These are phyloP conservation scores for Ampelomyces quisqualis DNA, from an alignment of 2,329 filamentous ascomycete species.

Conservation along the genomic window DNA sequence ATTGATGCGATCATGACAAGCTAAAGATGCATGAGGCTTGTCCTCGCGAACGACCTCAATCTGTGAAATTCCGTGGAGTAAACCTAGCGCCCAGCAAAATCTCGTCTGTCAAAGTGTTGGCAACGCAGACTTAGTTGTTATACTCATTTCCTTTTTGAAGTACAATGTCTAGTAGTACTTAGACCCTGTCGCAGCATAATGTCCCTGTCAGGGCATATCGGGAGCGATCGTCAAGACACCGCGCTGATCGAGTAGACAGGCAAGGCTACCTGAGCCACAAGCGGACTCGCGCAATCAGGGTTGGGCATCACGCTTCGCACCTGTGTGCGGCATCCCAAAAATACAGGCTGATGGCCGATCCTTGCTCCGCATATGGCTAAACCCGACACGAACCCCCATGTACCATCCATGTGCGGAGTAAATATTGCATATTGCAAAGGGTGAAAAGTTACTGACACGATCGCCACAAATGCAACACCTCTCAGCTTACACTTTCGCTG, in stretches of 20 bases:
- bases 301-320: slow-evolving; percentile 22
- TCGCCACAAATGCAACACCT: slow-evolving; percentile 11
- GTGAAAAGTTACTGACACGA: slow-evolving; percentile 11
- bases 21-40: neutral
- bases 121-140: too few species aligned
- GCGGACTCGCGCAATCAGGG: slow-evolving; percentile 25
- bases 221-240: slow-evolving; percentile 17
- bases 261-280: slow-evolving; percentile 10
- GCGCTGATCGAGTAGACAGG: slow-evolving; percentile 16
- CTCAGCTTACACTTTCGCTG: slow-evolving; percentile 8
- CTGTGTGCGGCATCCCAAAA: slow-evolving; percentile 16
- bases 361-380: slow-evolving; percentile 27
- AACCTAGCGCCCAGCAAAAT: too few species aligned
- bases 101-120: neutral
- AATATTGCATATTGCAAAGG: slow-evolving; percentile 7
- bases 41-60: slow-evolving; percentile 1
- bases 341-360: slow-evolving; percentile 27
- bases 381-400: slow-evolving; percentile 24
- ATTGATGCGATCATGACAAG: neutral
- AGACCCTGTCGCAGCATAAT: slow-evolving; percentile 10
- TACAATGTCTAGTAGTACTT: neutral
- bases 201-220: slow-evolving; percentile 10
- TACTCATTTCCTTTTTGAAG: too few species aligned
- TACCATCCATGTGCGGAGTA: slow-evolving; percentile 18
- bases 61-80: slow-evolving; percentile 8